Conservation (phyloP, 2,329 filamentous ascomycete species). For the Fusarium tuaranense region DNA sequence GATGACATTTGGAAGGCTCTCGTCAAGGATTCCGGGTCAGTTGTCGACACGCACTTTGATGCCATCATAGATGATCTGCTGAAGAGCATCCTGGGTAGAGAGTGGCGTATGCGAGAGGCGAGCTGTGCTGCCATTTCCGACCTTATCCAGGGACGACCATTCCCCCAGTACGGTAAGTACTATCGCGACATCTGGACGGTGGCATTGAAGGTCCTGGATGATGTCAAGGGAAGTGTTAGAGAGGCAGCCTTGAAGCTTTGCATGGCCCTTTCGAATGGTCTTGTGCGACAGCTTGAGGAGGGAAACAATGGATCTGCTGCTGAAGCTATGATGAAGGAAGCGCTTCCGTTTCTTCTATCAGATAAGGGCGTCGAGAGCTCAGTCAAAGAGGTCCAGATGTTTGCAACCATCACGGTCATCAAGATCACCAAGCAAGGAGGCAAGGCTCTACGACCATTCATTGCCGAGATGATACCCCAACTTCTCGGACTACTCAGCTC, state of each 20-base stretch:
- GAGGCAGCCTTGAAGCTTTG: conserved; percentile 84
- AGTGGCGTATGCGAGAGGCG: conserved; percentile 94
- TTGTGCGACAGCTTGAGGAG: conserved; percentile 87
- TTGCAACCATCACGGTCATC: conserved; percentile 85
- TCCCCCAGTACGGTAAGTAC: conserved; percentile 83
- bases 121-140: conserved; percentile 92
- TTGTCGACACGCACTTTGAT: conserved; percentile 86
- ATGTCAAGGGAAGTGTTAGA: conserved; percentile 93
- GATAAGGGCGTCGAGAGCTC: conserved; percentile 90
- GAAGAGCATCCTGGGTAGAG: conserved; percentile 85
- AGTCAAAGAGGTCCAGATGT: conserved; percentile 86
- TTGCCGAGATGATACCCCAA: conserved; percentile 83
- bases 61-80: conserved; percentile 90
- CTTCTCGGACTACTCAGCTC: conserved; percentile 86
- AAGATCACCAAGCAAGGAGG: conserved; percentile 92
- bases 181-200: conserved; percentile 87
- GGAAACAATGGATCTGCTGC: conserved; percentile 78
- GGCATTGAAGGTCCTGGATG: conserved; percentile 91
- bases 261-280: conserved; percentile 83
- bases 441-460: conserved; percentile 81
- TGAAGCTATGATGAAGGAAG: conserved; percentile 83
- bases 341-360: conserved; percentile 90
- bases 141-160: conserved; percentile 83
- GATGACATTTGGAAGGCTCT: conserved; percentile 97
- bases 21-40: conserved; percentile 86